These are phyloP conservation scores for Yarrowia deformans DNA, from an alignment of 805 yeast species.

Conservation along the genomic window DNA sequence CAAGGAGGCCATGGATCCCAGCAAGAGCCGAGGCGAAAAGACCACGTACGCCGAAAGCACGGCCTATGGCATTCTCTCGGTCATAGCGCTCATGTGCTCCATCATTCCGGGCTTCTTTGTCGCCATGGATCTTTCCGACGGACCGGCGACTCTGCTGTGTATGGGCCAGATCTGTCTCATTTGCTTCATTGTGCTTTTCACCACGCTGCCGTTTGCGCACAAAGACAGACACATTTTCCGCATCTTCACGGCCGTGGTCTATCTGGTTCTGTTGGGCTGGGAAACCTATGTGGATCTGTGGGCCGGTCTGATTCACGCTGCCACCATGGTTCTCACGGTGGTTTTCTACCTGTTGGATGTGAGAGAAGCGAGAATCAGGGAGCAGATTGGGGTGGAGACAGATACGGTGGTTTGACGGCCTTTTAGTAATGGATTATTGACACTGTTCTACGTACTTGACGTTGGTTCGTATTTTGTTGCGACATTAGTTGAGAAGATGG, in stretches of 20 bases:
- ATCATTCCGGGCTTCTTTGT: slow-evolving; percentile 16
- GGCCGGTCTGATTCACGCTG: not conserved
- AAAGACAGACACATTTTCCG: slow-evolving; percentile 22
- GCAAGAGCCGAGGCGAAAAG: not conserved
- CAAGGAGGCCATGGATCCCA: slow-evolving; percentile 21
- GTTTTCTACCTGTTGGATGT: not conserved
- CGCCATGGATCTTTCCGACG: slow-evolving; percentile 17
- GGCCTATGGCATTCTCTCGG: slow-evolving; percentile 21
- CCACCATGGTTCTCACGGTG: slow-evolving; percentile 10
- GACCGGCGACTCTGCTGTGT: slow-evolving; percentile 13
- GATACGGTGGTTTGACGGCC: not conserved
- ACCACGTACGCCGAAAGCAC: not conserved
- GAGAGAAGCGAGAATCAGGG: not conserved
- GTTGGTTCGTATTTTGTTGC: too few relatives aligned
- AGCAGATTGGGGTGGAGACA: not conserved
- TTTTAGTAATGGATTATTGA: not conserved
- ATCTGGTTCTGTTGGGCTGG: slow-evolving; percentile 7
- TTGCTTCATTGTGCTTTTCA: slow-evolving; percentile 23
- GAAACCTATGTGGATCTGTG: slow-evolving; percentile 8
- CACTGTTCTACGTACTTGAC: too few relatives aligned
- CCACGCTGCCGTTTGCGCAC: slow-evolving; percentile 23
- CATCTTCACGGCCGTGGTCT: slow-evolving; percentile 9
- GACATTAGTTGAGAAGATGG: too few relatives aligned
- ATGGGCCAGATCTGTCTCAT: slow-evolving; percentile 26
- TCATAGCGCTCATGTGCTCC: slow-evolving; percentile 23